phyloP scores from a whole-genome alignment of 495 filamentous ascomycete genomes.

The Podospora tetraspora region DNA sequence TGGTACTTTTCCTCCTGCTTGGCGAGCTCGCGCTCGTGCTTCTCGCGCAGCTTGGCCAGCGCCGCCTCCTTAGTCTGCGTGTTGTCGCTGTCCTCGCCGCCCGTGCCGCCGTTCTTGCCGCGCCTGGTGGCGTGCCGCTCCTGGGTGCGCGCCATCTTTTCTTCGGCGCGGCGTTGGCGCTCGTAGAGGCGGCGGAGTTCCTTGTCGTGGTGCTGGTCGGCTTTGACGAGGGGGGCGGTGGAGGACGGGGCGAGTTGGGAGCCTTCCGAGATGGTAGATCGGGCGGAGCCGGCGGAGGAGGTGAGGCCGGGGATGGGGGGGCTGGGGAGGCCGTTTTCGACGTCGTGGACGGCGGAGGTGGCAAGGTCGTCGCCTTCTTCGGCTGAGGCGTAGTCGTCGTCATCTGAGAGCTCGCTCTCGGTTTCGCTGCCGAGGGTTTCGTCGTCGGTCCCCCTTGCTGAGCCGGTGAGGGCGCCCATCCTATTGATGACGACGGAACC shows the following conservation, averaged over 20 bases:
- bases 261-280: constrained; percentile 22
- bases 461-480: constrained; percentile 29
- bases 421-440: constrained; percentile 2
- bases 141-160: constrained; percentile 55
- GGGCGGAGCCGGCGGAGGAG: constrained; percentile 26
- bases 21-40: constrained; percentile 53
- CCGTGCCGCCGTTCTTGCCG: constrained; percentile 12
- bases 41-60: constrained; percentile 51
- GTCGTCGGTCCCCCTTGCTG: constrained; percentile 19
- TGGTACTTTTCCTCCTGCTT: constrained; percentile 62
- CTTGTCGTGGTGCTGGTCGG: constrained; percentile 53
- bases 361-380: constrained; percentile 23
- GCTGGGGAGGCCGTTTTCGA: neutral
- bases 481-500: constrained; percentile 38
- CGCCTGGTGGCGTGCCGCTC: constrained; percentile 39
- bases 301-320: constrained; percentile 10
- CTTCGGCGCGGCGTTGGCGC: constrained; percentile 62
- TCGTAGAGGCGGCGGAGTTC: constrained; percentile 71
- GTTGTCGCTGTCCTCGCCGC: constrained; percentile 30
- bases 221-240: constrained; percentile 5
- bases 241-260: constrained; percentile 5
- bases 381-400: constrained; percentile 45
- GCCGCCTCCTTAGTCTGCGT: constrained; percentile 37
- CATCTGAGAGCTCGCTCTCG: constrained; percentile 28
- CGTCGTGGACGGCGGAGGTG: constrained; percentile 5